Percentiles rank a stretch among this genome's conserved stretches.
Evolutionary conservation across 2,329 filamentous ascomycete species (phyloP).

Genomic region (Aspergillus hiratsukae): DNA sequence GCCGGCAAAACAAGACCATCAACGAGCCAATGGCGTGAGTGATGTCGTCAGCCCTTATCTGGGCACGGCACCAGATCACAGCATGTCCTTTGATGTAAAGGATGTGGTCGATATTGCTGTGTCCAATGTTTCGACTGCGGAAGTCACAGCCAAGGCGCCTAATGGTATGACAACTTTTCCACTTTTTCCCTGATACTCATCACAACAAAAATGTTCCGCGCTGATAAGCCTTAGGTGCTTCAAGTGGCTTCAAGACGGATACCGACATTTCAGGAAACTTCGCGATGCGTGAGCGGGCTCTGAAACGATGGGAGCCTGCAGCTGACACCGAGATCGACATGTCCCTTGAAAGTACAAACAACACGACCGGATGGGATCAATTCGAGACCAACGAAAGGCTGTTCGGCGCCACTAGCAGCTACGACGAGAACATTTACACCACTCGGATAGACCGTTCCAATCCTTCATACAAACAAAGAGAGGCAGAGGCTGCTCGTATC

Average conservation of each 20-base stretch:
- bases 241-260: conserved; percentile 76
- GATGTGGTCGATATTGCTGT: conserved; percentile 56
- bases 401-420: conserved; percentile 84
- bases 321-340: conserved; percentile 59
- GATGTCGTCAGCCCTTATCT: conserved; percentile 37
- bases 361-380: conserved; percentile 72
- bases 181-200: not conserved
- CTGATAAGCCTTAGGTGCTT: conserved; percentile 50
- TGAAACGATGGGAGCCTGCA: conserved; percentile 79
- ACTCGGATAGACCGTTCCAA: conserved; percentile 81
- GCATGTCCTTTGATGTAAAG: conserved; percentile 59
- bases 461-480: conserved; percentile 72
- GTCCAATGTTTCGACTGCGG: conserved; percentile 50
- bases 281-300: conserved; percentile 63
- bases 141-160: conserved; percentile 47
- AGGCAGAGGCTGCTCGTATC: conserved; percentile 74
- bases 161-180: conserved; percentile 52
- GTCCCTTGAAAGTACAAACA: conserved; percentile 61
- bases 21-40: conserved; percentile 40
- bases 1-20: conserved; percentile 33
- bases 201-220: not conserved
- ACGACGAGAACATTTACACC: conserved; percentile 92
- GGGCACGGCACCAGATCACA: conserved; percentile 42
- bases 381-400: conserved; percentile 84
- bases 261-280: conserved; percentile 76